Evolutionary conservation across 1,284 basidiomycete genomes (phyloP), one percentile per base, ranked within the genome.

Genomic region (Naganishia albida): DNA sequence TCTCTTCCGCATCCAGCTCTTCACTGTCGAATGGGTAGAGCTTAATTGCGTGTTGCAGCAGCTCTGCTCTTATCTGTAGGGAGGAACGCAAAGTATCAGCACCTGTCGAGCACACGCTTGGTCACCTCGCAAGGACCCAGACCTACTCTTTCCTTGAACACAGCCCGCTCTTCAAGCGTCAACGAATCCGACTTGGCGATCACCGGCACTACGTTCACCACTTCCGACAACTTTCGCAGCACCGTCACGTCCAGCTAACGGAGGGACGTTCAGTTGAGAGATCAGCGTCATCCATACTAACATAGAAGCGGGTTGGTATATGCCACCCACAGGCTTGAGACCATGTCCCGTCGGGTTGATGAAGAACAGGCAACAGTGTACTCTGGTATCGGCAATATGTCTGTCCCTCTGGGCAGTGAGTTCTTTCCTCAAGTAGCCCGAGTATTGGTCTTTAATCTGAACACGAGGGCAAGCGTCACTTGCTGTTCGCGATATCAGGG

Each of bases 311-410:
- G 13, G 30, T 16, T 39, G 16, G 30, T 10, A n/a, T 16, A 6
- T 6, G 15, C 1, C 15, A 48, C 75, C 63, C 50, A 77, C 77
- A 28, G 93, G 87, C 68, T 90, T 89, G 66, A 95, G 85, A 3
- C 89, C 87, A 80, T 96, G 94, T 23, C 94, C 93, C 16, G 93
- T 94, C 23, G 93, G 94, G 81, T 91, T 94, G 84, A 99, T 95
- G 82, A 99, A 98, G 86, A 94, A 99, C 66, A 99, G 80, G 78
- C 91, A 93, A 83, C 93, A 97, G 84, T 99, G 95, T 70, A 99
- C 96, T 68, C 96, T 89, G 23, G 95, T 97, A 82, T 99, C 96
- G 76, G 91, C 89, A 74, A 99, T 99, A 83, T 94, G 92, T 68
- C 93, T 89, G 83, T 99, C 96, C 71, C 96, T 89, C 89, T 94